Evolutionary conservation across 805 yeast species (phyloP).

Genomic region (Zygotorulaspora sp.): DNA sequence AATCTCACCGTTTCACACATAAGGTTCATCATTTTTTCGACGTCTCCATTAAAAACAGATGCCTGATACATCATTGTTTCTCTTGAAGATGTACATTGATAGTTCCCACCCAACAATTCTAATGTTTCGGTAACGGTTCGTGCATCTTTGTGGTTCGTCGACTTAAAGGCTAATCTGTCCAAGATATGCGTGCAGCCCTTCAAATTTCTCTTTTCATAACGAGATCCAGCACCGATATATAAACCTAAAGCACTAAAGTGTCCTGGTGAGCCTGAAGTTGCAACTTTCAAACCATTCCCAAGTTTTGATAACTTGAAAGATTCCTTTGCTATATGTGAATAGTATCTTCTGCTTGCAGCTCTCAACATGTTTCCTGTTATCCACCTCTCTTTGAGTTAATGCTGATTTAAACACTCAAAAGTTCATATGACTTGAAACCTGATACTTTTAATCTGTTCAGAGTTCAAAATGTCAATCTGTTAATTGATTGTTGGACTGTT

Average conservation of each 20-base stretch:
- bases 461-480: no score
- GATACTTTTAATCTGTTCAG: no score
- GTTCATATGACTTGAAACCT: no score
- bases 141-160: conserved; percentile 56
- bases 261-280: conserved; percentile 81
- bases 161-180: conserved; percentile 82
- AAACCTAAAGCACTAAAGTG: conserved; percentile 90
- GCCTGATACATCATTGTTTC: conserved; percentile 93
- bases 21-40: conserved; percentile 69
- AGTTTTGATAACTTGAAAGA: conserved; percentile 41
- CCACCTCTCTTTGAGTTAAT: no score
- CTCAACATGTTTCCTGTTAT: conserved; percentile 17
- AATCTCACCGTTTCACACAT: conserved; percentile 71
- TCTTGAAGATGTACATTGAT: conserved; percentile 86
- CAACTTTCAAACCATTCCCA: conserved; percentile 73
- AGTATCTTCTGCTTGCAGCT: conserved; percentile 13
- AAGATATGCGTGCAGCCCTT: conserved; percentile 78
- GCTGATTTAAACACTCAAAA: no score
- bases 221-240: conserved; percentile 85
- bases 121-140: conserved; percentile 68
- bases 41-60: conserved; percentile 83
- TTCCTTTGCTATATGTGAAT: conserved; percentile 23
- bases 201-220: conserved; percentile 59
- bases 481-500: no score
- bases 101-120: conserved; percentile 85